A percentile compares a stretch with the other conserved stretches of the same genome.
These are phyloP conservation scores for Daldinia caldariorum DNA, from an alignment of 495 filamentous ascomycete genomes.

Conservation along the genomic window DNA sequence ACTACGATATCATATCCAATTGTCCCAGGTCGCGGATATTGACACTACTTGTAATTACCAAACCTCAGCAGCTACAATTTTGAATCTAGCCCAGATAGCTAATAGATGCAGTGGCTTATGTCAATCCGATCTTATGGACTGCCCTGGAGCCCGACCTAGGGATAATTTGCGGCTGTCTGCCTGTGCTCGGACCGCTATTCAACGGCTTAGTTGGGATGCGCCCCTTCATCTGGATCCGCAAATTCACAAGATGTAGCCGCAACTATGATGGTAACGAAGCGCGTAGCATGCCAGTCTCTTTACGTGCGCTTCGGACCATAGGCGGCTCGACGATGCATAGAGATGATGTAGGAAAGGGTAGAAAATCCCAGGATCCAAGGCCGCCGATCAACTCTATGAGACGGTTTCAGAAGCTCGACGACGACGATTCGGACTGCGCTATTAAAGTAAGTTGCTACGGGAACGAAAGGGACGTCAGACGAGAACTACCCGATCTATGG, in stretches of 20 bases:
- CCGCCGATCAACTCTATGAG: neutral
- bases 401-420: neutral
- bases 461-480: neutral
- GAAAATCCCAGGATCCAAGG: neutral
- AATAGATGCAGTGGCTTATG: neutral
- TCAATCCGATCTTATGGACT: neutral
- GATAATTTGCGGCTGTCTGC: neutral
- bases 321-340: neutral
- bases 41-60: neutral
- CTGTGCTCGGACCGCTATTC: neutral
- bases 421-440: neutral
- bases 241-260: no score
- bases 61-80: neutral
- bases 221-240: neutral
- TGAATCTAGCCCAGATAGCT: neutral
- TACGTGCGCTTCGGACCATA: constrained; percentile 2
- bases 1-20: neutral
- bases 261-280: neutral
- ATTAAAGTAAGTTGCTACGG: neutral
- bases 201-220: neutral
- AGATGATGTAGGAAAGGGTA: neutral
- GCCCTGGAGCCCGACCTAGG: neutral
- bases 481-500: neutral
- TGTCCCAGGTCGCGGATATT: neutral
- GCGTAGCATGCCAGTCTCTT: neutral